phyloP scores from a whole-genome alignment of 164 flowering plant species.

The Kingdonia uniflora region DNA sequence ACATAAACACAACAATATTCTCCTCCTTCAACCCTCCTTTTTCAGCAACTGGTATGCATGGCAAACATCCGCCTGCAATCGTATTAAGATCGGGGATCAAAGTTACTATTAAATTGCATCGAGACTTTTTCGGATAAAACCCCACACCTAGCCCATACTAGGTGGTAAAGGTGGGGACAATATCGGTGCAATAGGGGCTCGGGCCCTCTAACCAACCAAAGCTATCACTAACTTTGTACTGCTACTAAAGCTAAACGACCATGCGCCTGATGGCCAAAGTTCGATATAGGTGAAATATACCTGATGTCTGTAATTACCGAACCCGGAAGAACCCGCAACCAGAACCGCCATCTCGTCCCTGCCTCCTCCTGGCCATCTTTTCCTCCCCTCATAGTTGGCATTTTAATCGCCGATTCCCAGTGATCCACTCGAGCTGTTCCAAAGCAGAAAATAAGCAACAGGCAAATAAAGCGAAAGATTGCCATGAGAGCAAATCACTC shows the following conservation, averaged over 20 bases:
- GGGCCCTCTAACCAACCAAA: too few species aligned
- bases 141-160: not conserved
- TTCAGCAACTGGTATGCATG: constrained; percentile 84
- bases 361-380: constrained; percentile 17
- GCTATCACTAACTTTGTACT: too few species aligned
- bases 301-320: constrained; percentile 83
- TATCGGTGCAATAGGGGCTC: too few species aligned
- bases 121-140: too few species aligned
- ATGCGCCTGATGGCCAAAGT: not conserved
- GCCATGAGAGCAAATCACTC: constrained; percentile 4
- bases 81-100: too few species aligned
- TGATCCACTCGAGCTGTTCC: constrained; percentile 14
- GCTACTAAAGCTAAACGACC: too few species aligned
- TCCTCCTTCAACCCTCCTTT: constrained; percentile 80
- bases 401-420: constrained; percentile 33
- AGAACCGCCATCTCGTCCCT: constrained; percentile 83
- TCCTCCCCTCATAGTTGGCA: constrained; percentile 34
- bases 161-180: too few species aligned
- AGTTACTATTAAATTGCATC: too few species aligned
- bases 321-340: constrained; percentile 80
- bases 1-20: constrained; percentile 87
- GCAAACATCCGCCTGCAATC: constrained; percentile 87
- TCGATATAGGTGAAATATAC: constrained; percentile 15
- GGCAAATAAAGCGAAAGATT: not conserved
- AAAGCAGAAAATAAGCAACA: constrained; percentile 10